phyloP scores from a whole-genome alignment of 225 moss, liverwort and hornwort species.

The Thuidium tamariscinum region DNA sequence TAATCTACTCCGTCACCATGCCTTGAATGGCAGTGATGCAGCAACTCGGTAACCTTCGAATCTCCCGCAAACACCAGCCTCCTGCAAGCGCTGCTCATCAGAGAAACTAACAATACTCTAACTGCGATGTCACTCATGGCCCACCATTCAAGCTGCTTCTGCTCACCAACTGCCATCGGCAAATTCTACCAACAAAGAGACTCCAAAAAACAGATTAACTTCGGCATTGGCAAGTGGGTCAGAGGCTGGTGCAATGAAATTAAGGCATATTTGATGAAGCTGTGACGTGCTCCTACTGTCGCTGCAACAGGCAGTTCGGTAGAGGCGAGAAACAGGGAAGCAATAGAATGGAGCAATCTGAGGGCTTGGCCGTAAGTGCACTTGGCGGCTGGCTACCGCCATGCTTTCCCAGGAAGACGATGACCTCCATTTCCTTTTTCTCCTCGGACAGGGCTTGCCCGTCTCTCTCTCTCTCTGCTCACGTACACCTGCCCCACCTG shows the following conservation, averaged over 20 bases:
- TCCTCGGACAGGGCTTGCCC: not conserved
- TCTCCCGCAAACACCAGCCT: not conserved
- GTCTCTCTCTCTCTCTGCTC: not conserved
- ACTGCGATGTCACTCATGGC: not conserved
- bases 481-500: not conserved
- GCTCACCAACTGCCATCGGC: not conserved
- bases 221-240: not conserved
- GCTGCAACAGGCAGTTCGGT: not conserved
- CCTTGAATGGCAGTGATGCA: not conserved
- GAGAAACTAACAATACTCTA: not conserved
- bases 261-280: not conserved
- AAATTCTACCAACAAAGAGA: not conserved
- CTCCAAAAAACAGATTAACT: not conserved
- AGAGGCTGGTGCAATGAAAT: not conserved
- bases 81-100: not conserved
- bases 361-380: conserved; percentile 14
- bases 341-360: not conserved
- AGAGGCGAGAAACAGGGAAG: not conserved
- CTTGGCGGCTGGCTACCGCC: conserved; percentile 41
- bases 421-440: not conserved
- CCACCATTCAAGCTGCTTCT: not conserved
- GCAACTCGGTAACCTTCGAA: not conserved
- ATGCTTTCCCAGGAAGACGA: not conserved
- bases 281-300: not conserved
- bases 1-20: not conserved